Conservation (phyloP, 768 basidiomycete genomes). For the Podaxis sp. region DNA sequence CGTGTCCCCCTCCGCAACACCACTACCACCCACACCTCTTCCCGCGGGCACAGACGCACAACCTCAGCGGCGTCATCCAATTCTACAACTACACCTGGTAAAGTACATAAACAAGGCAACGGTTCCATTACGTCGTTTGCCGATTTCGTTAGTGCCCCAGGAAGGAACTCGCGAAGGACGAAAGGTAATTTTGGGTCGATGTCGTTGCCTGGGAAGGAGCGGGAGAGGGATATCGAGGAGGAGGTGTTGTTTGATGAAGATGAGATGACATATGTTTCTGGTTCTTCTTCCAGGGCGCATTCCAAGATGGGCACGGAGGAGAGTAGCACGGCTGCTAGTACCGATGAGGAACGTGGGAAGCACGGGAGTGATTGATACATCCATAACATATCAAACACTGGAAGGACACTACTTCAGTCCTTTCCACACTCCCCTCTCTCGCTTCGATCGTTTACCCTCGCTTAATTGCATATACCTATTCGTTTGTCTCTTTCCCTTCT, state of each 20-base stretch:
- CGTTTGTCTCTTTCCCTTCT: background rate
- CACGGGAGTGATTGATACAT: conserved; percentile 8
- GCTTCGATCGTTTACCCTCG: background rate
- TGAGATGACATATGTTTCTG: conserved; percentile 38
- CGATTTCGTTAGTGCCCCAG: conserved; percentile 61
- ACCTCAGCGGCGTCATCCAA: background rate
- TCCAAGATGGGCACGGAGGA: conserved; percentile 41
- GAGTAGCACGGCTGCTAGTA: conserved; percentile 30
- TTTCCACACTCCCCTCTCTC: background rate
- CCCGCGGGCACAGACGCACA: conserved; percentile 31
- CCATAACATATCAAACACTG: background rate
- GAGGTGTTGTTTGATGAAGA: conserved; percentile 65
- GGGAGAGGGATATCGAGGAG: conserved; percentile 36
- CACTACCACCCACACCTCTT: conserved; percentile 29
- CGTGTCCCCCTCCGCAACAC: conserved; percentile 45
- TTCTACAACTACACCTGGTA: background rate
- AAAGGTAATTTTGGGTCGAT: conserved; percentile 18
- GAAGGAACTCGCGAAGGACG: conserved; percentile 25
- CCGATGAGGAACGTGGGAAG: conserved; percentile 33
- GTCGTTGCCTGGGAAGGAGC: conserved; percentile 22
- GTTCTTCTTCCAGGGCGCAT: conserved; percentile 32
- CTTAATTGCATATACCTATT: conserved; percentile 5
- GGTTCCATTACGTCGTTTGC: conserved; percentile 50
- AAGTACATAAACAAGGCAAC: conserved; percentile 16
- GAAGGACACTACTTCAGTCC: background rate